A percentile compares a stretch with the other conserved stretches of the same genome.
phyloP scores from a whole-genome alignment of 2,329 filamentous ascomycete species.

The Decorospora gaudefroyi region DNA sequence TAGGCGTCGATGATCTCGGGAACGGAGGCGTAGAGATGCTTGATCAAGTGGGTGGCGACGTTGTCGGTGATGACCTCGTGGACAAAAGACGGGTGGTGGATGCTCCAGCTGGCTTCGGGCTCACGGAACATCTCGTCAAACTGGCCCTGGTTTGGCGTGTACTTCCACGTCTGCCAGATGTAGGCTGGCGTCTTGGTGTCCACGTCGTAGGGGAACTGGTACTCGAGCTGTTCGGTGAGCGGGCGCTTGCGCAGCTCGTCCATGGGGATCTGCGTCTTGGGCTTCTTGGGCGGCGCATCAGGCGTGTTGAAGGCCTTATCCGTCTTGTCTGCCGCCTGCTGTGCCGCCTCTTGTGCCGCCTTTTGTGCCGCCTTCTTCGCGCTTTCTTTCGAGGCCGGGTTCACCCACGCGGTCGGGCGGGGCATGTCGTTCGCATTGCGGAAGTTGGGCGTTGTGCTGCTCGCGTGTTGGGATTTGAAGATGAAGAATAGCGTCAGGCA shows the following conservation, averaged over 20 bases:
- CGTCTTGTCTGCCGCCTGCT: constrained; percentile 24
- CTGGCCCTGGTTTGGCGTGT: constrained; percentile 72
- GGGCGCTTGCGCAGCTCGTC: constrained; percentile 73
- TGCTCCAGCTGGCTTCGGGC: constrained; percentile 86
- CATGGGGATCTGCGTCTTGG: constrained; percentile 63
- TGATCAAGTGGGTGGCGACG: constrained; percentile 78
- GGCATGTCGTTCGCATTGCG: constrained; percentile 45
- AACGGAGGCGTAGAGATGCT: constrained; percentile 78
- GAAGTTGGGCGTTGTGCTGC: constrained; percentile 36
- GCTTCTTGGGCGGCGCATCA: constrained; percentile 48
- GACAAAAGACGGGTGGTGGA: constrained; percentile 84
- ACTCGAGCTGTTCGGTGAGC: constrained; percentile 78
- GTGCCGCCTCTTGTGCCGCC: constrained; percentile 15
- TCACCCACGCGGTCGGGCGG: constrained; percentile 42
- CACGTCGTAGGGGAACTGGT: constrained; percentile 92
- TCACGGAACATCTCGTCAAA: constrained; percentile 77
- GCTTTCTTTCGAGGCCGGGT: constrained; percentile 26
- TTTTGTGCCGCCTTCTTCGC: constrained; percentile 16
- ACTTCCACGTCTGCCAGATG: constrained; percentile 99
- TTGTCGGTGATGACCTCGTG: constrained; percentile 97
- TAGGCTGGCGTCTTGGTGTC: constrained; percentile 90
- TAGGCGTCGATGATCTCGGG: constrained; percentile 57
- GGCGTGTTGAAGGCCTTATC: constrained; percentile 39
- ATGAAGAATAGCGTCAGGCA: constrained; percentile 72
- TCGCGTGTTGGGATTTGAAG: constrained; percentile 63